A percentile compares a stretch with the other conserved stretches of the same genome.
Conservation (phyloP, 768 basidiomycete genomes). For the Peribolospora baueri region DNA sequence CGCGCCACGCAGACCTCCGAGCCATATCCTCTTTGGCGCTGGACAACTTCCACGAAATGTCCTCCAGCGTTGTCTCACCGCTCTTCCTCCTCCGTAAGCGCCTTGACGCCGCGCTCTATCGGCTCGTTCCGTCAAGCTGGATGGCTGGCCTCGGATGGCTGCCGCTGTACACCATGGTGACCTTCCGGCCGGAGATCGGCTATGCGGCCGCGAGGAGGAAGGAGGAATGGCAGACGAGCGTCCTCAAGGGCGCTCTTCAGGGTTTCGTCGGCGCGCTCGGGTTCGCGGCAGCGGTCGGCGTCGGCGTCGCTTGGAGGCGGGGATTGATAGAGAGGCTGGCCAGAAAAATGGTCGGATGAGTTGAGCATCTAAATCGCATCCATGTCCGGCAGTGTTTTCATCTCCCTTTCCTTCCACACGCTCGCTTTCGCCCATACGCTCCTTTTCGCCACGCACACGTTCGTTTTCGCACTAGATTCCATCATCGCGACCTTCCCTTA, state of each 20-base stretch:
- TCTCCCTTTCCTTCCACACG: too few relatives aligned
- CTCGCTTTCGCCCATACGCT: too few relatives aligned
- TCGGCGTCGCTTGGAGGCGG: too few relatives aligned
- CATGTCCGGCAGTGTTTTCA: too few relatives aligned
- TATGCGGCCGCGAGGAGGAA: conserved; percentile 56
- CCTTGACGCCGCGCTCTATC: conserved; percentile 4
- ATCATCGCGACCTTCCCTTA: too few relatives aligned
- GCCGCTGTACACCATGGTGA: conserved; percentile 89
- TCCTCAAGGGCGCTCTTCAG: conserved; percentile 24
- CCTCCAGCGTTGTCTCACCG: conserved; percentile 5
- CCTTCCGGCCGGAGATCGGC: conserved; percentile 83
- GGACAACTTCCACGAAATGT: conserved; percentile 68
- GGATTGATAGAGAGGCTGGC: too few relatives aligned
- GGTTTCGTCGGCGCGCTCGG: too few relatives aligned
- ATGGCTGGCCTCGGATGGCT: conserved; percentile 67
- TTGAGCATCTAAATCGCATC: too few relatives aligned
- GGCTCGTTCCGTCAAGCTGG: conserved; percentile 26
- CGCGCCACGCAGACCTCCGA: conserved; percentile 61
- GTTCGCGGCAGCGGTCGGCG: too few relatives aligned
- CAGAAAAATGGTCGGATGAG: too few relatives aligned
- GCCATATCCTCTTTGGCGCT: conserved; percentile 83
- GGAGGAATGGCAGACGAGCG: conserved; percentile 40
- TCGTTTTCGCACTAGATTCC: too few relatives aligned
- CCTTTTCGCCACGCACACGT: too few relatives aligned
- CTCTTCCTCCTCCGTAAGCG: conserved; percentile 8